These are phyloP conservation scores for Ambrosiella xylebori DNA, from an alignment of 2,329 filamentous ascomycete species.

Conservation along the genomic window DNA sequence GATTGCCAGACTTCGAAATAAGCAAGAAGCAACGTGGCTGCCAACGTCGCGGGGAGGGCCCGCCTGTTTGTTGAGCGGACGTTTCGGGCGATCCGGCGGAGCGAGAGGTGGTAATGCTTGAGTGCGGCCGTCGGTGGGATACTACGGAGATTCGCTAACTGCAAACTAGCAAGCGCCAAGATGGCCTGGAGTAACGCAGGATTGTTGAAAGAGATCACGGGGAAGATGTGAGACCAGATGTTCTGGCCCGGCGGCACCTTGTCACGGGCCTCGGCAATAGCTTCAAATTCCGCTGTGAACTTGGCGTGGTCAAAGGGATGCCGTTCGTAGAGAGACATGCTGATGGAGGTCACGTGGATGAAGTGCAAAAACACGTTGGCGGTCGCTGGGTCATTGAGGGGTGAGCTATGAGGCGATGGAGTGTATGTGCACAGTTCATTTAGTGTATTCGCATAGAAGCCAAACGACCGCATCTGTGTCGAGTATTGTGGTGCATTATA, in stretches of 20 bases:
- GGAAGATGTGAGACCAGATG: conserved; percentile 59
- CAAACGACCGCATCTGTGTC: conserved; percentile 32
- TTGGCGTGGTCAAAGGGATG: conserved; percentile 56
- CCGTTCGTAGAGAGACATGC: conserved; percentile 74
- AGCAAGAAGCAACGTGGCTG: conserved; percentile 67
- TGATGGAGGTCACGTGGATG: conserved; percentile 71
- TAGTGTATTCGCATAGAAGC: conserved; percentile 25
- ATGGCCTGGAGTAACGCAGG: conserved; percentile 84
- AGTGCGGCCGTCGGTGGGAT: conserved; percentile 62
- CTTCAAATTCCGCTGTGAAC: conserved; percentile 34
- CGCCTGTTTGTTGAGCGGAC: conserved; percentile 53
- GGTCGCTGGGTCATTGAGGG: conserved; percentile 64
- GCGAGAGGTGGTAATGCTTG: conserved; percentile 78
- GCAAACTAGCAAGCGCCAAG: conserved; percentile 68
- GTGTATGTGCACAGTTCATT: conserved; percentile 46
- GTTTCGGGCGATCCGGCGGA: conserved; percentile 60
- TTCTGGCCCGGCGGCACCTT: conserved; percentile 43
- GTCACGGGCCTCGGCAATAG: conserved; percentile 18
- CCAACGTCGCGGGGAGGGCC: conserved; percentile 65
- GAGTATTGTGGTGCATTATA: conserved; percentile 23
- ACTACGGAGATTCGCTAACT: conserved; percentile 68
- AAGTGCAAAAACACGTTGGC: conserved; percentile 82
- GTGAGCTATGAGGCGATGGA: conserved; percentile 47
- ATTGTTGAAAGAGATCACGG: conserved; percentile 65
- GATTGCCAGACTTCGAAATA: conserved; percentile 93